A percentile compares a stretch with the other conserved stretches of the same genome.
Evolutionary conservation across 106 monocot genomes (phyloP).

Genomic region (Amphibolis antarctica): DNA sequence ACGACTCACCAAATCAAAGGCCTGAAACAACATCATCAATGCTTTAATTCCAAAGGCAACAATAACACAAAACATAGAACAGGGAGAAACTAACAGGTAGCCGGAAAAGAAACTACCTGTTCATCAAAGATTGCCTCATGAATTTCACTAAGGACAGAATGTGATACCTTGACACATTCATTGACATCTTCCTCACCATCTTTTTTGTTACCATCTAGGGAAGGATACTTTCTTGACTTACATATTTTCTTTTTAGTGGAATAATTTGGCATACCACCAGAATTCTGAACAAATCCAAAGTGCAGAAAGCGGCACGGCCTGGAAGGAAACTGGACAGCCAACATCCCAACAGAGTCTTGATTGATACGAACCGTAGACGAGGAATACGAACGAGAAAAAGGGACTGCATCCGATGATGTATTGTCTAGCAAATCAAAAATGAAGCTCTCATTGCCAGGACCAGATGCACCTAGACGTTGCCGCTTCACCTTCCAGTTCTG

Average conservation of each 20-base stretch:
- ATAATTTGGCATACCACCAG: constrained; percentile 10
- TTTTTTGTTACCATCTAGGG: constrained; percentile 28
- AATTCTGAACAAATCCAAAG: constrained; percentile 38
- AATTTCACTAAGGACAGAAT: constrained; percentile 69
- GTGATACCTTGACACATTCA: constrained; percentile 42
- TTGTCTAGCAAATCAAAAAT: constrained; percentile 71
- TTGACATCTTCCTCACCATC: constrained; percentile 46
- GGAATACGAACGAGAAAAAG: constrained; percentile 28
- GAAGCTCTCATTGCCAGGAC: constrained; percentile 69
- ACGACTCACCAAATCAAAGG: constrained; percentile 74
- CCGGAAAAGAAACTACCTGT: constrained; percentile 33
- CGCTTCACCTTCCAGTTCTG: constrained; percentile 98
- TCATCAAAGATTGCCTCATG: constrained; percentile 88
- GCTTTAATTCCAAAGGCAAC: too few species aligned
- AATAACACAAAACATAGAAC: constrained; percentile 7
- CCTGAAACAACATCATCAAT: constrained; percentile 35
- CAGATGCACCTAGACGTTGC: constrained; percentile 41
- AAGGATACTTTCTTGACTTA: constrained; percentile 3
- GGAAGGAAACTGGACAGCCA: constrained; percentile 58
- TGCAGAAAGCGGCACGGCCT: constrained; percentile 46
- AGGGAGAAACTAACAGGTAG: background rate
- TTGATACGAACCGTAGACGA: constrained; percentile 56
- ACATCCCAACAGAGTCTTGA: constrained; percentile 51
- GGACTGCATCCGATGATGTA: constrained; percentile 27
- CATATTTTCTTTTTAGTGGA: constrained; percentile 25